A percentile compares a stretch with the other conserved stretches of the same genome.
Evolutionary conservation across 345 rosid species (phyloP).

Genomic region (Kandelia obovata): DNA sequence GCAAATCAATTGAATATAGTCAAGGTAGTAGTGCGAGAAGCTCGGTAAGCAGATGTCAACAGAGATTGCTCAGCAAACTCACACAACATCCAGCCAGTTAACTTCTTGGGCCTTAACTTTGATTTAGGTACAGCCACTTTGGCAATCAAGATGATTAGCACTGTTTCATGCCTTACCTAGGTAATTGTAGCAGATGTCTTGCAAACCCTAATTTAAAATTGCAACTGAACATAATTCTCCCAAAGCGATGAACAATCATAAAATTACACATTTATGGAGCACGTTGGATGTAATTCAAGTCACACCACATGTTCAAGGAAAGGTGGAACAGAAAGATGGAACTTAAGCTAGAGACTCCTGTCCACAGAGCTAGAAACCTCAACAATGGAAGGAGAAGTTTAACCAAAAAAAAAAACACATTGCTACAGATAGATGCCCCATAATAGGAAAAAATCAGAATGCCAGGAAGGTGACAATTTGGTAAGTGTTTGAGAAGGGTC

Average conservation of each 20-base stretch:
- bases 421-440: conserved; percentile 38
- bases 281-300: too few species aligned
- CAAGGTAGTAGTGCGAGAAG: conserved; percentile 44
- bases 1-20: not conserved
- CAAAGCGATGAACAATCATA: too few species aligned
- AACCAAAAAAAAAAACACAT: not conserved
- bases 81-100: conserved; percentile 76
- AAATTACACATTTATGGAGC: too few species aligned
- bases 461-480: conserved; percentile 43
- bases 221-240: too few species aligned
- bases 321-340: too few species aligned
- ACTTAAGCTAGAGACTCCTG: too few species aligned
- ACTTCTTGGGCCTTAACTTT: conserved; percentile 37
- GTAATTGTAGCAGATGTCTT: conserved; percentile 52
- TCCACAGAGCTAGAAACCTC: too few species aligned
- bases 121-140: conserved; percentile 64
- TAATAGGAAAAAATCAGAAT: conserved; percentile 24
- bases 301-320: too few species aligned
- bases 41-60: conserved; percentile 88
- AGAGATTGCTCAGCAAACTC: conserved; percentile 29
- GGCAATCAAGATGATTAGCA: conserved; percentile 62
- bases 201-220: too few species aligned
- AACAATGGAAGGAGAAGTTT: too few species aligned
- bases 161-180: conserved; percentile 45
- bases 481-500: conserved; percentile 36